Conservation (phyloP, 2,329 filamentous ascomycete species). For the Alternaria tenuissima region DNA sequence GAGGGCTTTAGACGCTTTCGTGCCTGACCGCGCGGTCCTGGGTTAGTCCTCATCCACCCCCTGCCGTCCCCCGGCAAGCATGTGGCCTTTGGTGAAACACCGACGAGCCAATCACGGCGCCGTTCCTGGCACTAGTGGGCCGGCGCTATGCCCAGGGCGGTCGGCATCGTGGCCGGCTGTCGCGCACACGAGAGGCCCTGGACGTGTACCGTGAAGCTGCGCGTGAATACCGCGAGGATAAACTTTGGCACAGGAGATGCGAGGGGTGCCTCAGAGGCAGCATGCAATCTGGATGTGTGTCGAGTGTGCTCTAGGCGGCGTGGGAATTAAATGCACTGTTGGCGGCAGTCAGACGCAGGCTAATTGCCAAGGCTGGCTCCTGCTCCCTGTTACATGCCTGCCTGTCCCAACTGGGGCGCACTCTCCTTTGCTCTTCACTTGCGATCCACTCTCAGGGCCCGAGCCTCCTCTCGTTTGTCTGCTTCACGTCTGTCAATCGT, state of each 20-base stretch:
- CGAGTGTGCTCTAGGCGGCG: background rate
- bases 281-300: background rate
- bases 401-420: constrained; percentile 17
- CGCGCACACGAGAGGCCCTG: background rate
- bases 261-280: background rate
- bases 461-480: constrained; percentile 32
- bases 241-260: constrained; percentile 3
- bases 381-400: constrained; percentile 16
- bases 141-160: constrained; percentile 2
- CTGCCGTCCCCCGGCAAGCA: constrained; percentile 9
- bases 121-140: constrained; percentile 13
- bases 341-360: constrained; percentile 12
- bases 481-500: constrained; percentile 27
- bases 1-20: constrained; percentile 1
- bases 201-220: background rate
- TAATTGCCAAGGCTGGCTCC: constrained; percentile 18
- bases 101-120: constrained; percentile 1
- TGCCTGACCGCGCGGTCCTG: constrained; percentile 16
- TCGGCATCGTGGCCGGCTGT: constrained; percentile 6
- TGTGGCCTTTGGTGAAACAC: constrained; percentile 13
- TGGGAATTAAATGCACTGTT: background rate
- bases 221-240: background rate
- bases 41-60: constrained; percentile 3
- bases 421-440: constrained; percentile 21
- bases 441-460: constrained; percentile 21